phyloP scores from a whole-genome alignment of 1,284 basidiomycete genomes.

The Albatrellus sp. region DNA sequence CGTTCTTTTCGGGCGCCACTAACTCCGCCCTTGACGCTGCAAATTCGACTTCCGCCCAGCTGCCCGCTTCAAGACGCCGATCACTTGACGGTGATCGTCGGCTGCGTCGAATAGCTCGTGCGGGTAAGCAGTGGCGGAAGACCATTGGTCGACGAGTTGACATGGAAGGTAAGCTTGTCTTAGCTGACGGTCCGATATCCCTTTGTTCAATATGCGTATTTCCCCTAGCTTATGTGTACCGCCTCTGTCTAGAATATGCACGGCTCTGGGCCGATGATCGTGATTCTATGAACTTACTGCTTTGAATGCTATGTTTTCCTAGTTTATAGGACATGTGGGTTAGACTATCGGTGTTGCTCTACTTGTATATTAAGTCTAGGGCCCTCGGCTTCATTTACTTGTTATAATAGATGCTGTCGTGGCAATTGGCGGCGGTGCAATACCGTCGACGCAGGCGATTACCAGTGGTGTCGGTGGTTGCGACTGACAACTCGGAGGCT shows the following conservation, averaged over 20 bases:
- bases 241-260: slow-evolving; percentile 83
- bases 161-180: slow-evolving; percentile 65
- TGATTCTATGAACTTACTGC: slow-evolving; percentile 45
- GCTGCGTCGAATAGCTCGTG: slow-evolving; percentile 70
- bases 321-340: not conserved
- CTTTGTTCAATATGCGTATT: slow-evolving; percentile 3
- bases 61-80: slow-evolving; percentile 21
- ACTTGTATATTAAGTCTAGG: too few relatives aligned
- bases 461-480: too few relatives aligned
- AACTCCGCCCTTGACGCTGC: slow-evolving; percentile 41
- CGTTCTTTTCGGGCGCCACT: slow-evolving; percentile 81
- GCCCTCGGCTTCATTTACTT: too few relatives aligned
- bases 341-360: too few relatives aligned
- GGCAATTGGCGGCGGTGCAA: too few relatives aligned
- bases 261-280: slow-evolving; percentile 76
- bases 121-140: slow-evolving; percentile 84
- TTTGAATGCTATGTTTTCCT: not conserved
- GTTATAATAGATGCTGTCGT: too few relatives aligned
- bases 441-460: too few relatives aligned
- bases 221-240: slow-evolving; percentile 69
- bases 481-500: too few relatives aligned
- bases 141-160: slow-evolving; percentile 71
- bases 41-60: slow-evolving; percentile 29
- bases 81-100: slow-evolving; percentile 59
- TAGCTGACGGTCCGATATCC: not conserved